Conservation (phyloP, 495 filamentous ascomycete genomes). For the Penicillium salamii region DNA sequence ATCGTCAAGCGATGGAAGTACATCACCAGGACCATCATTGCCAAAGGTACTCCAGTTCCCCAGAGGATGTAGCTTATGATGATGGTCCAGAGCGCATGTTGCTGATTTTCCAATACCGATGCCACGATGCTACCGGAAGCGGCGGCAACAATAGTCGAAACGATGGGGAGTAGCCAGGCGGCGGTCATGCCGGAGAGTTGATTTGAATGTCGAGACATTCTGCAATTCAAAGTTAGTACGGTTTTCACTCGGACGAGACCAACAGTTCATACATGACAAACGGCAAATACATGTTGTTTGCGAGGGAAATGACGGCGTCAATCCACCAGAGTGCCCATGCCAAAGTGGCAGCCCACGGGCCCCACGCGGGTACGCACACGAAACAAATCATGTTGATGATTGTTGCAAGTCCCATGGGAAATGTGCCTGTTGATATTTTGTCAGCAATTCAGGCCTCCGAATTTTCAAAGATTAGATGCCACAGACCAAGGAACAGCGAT, state of each 20-base stretch:
- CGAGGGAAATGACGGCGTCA: constrained; percentile 43
- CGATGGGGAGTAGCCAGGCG: constrained; percentile 50
- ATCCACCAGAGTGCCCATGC: constrained; percentile 51
- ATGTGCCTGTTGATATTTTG: constrained; percentile 17
- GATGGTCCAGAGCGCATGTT: constrained; percentile 47
- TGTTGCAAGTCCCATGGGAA: constrained; percentile 59
- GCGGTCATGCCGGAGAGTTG: constrained; percentile 45
- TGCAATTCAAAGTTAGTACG: too few species aligned
- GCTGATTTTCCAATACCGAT: constrained; percentile 31
- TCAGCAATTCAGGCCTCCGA: too few species aligned
- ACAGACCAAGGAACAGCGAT: constrained; percentile 47
- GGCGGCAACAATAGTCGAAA: constrained; percentile 47
- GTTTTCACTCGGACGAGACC: too few species aligned
- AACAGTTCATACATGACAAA: constrained; percentile 13
- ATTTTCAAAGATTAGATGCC: too few species aligned
- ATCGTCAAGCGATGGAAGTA: constrained; percentile 53
- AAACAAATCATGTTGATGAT: constrained; percentile 52
- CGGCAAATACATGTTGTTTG: constrained; percentile 21
- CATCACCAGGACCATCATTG: constrained; percentile 44
- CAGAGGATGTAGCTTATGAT: constrained; percentile 50
- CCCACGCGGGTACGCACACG: constrained; percentile 47
- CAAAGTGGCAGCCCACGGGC: constrained; percentile 22
- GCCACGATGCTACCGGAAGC: constrained; percentile 50
- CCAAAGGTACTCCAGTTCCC: constrained; percentile 50
- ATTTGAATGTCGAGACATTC: too few species aligned